Evolutionary conservation across 495 filamentous ascomycete genomes (phyloP), one percentile per base, ranked within the genome.

Genomic region (Podospora pseudoanserina): DNA sequence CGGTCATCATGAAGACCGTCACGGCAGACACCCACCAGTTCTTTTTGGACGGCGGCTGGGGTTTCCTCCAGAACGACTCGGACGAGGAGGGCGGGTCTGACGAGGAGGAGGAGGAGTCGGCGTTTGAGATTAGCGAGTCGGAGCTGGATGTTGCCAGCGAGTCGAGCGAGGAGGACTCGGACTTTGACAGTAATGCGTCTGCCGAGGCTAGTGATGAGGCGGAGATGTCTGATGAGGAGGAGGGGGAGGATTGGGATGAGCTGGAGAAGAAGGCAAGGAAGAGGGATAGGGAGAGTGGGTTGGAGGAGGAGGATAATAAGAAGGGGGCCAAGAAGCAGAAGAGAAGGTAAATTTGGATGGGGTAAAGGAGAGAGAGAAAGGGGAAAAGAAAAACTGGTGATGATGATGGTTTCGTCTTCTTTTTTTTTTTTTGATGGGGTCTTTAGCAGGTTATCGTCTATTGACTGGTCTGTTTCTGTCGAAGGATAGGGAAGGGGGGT

Each of bases 1-100:
- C 90, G 7, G 96, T 93, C 23, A 99, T 99, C 76, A 99, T 99
- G 94, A 99, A 99, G 83, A 99, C 96, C 0, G 93, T 99, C 19
- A 92, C 90, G 39, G 88, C 90, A 55, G 91, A 99, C 77, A 92
- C 96, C 7, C 94, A 98, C 73, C 86, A 89, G 66, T 99, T 99
- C 87, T 99, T 97, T 77, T 85, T 83, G 32, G 94, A 98, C 73
- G 96, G 96, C 30, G 96, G 96, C 27, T 99, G 96, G 96, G 90
- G 88, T 16, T 97, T 98, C 87, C 77, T 99, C 65, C 86, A 88
- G 34, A 90, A 89, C 65, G 94, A 97, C 55, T 92, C 89, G 1
- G 96, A 98, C 71, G 91, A 90, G 4, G 93, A 97, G 60, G 93
- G 87, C 64, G 87, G 82, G 0, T 88, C 88, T 0, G 89, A 91